Conservation (phyloP, 2,329 filamentous ascomycete species). For the Cadophora sp. region DNA sequence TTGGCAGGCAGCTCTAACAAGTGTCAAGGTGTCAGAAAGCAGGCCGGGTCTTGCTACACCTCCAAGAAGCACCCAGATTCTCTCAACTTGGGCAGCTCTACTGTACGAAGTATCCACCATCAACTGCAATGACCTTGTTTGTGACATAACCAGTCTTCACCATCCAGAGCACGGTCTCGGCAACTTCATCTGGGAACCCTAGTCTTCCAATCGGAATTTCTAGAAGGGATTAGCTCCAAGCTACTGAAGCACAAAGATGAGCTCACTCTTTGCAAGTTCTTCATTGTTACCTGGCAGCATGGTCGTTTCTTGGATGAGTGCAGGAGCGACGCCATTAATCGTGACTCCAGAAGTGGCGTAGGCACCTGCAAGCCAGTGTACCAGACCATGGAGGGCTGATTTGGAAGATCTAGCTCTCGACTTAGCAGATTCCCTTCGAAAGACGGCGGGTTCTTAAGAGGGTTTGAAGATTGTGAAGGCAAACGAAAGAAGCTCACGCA, state of each 20-base stretch:
- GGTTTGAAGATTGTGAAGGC: neutral
- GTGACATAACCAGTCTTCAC: slow-evolving; percentile 53
- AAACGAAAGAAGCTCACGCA: slow-evolving; percentile 27
- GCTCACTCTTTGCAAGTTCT: slow-evolving; percentile 43
- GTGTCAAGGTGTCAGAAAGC: too few species aligned
- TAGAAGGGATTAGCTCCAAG: slow-evolving; percentile 8
- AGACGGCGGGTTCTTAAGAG: too few species aligned
- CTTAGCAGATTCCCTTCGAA: neutral
- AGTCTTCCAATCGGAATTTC: slow-evolving; percentile 53
- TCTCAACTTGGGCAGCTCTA: slow-evolving; percentile 13
- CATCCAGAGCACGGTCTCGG: slow-evolving; percentile 54
- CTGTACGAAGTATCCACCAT: slow-evolving; percentile 48
- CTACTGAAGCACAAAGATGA: slow-evolving; percentile 29
- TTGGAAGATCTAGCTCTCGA: slow-evolving; percentile 43
- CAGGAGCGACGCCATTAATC: slow-evolving; percentile 56
- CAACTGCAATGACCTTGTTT: slow-evolving; percentile 52
- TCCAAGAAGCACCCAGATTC: too few species aligned
- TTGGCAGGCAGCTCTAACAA: too few species aligned
- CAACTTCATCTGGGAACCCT: slow-evolving; percentile 53
- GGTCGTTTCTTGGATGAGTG: slow-evolving; percentile 52
- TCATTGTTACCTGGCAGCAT: slow-evolving; percentile 49
- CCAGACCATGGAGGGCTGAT: slow-evolving; percentile 53
- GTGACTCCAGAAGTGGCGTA: slow-evolving; percentile 53
- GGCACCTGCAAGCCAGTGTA: slow-evolving; percentile 52
- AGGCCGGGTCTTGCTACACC: too few species aligned